A percentile compares a stretch with the other conserved stretches of the same genome.
phyloP scores from a whole-genome alignment of 495 filamentous ascomycete genomes.

The Cairneyella variabilis region DNA sequence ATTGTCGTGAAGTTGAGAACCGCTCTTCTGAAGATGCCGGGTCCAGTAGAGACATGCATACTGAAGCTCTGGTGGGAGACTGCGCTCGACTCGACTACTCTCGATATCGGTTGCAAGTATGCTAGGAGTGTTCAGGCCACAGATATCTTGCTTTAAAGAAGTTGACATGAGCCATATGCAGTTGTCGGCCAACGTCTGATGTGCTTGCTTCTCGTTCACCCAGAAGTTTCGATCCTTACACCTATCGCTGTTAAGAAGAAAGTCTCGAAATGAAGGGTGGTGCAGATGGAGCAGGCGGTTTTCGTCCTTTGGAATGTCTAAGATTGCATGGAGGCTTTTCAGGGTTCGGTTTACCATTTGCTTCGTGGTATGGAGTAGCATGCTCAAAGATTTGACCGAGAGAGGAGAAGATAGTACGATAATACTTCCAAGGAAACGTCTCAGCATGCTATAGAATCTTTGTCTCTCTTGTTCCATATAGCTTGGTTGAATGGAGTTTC shows the following conservation, averaged over 20 bases:
- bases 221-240: too few relatives aligned
- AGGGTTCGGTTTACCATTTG: slow-evolving; percentile 14
- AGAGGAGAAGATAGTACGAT: neutral
- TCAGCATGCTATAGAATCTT: slow-evolving; percentile 1
- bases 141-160: too few relatives aligned
- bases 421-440: slow-evolving; percentile 11
- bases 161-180: neutral
- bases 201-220: too few relatives aligned
- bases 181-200: neutral
- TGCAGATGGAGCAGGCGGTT: slow-evolving; percentile 31
- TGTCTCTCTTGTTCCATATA: slow-evolving; percentile 2
- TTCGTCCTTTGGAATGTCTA: slow-evolving; percentile 30
- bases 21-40: slow-evolving; percentile 10
- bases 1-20: slow-evolving; percentile 3
- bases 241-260: too few relatives aligned
- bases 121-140: neutral
- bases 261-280: slow-evolving; percentile 48
- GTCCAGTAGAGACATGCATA: too few relatives aligned
- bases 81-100: neutral
- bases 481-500: slow-evolving; percentile 1
- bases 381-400: slow-evolving; percentile 3
- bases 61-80: neutral
- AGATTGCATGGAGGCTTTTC: slow-evolving; percentile 30
- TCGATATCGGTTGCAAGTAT: too few relatives aligned
- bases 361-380: slow-evolving; percentile 22